phyloP scores from a whole-genome alignment of 169 alveolate species.

The Perkinsus olseni region DNA sequence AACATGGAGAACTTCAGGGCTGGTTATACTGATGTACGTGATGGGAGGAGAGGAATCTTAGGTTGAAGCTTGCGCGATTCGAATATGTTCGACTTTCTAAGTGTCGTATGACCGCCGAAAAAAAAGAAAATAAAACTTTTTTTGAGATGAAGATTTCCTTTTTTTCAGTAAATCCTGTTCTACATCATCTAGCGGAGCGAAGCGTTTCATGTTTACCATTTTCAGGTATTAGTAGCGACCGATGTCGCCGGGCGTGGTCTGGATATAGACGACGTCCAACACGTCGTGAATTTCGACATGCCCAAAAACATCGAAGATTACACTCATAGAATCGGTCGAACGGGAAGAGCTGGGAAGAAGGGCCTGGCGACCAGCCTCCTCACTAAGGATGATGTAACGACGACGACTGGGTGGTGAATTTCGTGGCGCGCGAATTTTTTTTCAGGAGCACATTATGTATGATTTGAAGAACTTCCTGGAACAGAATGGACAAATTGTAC shows the following conservation, averaged over 20 bases:
- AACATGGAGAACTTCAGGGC: constrained; percentile 76
- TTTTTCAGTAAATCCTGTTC: too few relatives aligned
- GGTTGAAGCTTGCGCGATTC: too few relatives aligned
- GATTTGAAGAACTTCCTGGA: neutral
- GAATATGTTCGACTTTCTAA: too few relatives aligned
- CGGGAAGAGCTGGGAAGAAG: constrained; percentile 96
- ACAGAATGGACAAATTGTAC: neutral
- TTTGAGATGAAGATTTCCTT: too few relatives aligned
- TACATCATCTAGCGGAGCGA: neutral
- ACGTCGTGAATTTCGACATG: constrained; percentile 94
- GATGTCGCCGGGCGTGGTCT: constrained; percentile 98
- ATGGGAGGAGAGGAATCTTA: too few relatives aligned
- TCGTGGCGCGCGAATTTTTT: constrained; percentile 11
- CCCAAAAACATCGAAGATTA: constrained; percentile 84
- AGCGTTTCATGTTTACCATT: neutral
- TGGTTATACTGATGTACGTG: constrained; percentile 42
- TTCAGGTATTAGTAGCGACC: constrained; percentile 91
- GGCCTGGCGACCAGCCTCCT: constrained; percentile 91
- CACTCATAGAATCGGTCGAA: constrained; percentile 73
- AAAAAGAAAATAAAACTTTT: too few relatives aligned
- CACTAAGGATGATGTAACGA: constrained; percentile 82
- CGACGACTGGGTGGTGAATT: constrained; percentile 30
- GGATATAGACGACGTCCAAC: constrained; percentile 87
- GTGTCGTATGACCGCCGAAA: too few relatives aligned
- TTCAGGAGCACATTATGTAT: neutral